phyloP scores from a whole-genome alignment of 1,139 yeast genomes.

The Taiozyma sp. region DNA sequence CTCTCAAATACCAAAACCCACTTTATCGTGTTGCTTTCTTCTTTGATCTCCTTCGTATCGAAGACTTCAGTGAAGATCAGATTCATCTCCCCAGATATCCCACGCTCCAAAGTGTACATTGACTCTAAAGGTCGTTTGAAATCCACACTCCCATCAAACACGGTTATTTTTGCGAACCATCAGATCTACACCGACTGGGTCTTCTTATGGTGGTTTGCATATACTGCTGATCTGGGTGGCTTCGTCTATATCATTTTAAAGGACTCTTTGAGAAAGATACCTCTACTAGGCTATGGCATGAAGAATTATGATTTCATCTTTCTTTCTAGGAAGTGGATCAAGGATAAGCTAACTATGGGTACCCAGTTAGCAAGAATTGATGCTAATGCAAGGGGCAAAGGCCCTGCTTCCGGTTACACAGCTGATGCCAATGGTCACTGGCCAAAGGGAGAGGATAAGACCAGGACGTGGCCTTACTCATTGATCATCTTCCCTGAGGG shows the following conservation, averaged over 20 bases:
- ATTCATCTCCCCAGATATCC: conserved; percentile 32
- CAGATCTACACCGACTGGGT: conserved; percentile 96
- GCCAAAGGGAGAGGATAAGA: conserved; percentile 34
- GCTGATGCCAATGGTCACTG: conserved; percentile 26
- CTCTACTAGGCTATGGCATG: conserved; percentile 89
- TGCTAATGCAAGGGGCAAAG: conserved; percentile 41
- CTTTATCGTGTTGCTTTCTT: conserved; percentile 44
- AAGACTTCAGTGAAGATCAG: conserved; percentile 34
- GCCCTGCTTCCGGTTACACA: conserved; percentile 46
- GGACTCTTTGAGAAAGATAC: conserved; percentile 69
- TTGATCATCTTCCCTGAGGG: conserved; percentile 91
- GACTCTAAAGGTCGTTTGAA: conserved; percentile 27
- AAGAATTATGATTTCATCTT: conserved; percentile 72
- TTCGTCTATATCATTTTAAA: conserved; percentile 70
- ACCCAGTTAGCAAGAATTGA: conserved; percentile 52
- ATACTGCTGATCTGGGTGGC: conserved; percentile 61
- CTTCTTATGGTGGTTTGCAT: conserved; percentile 83
- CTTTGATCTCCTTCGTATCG: conserved; percentile 38
- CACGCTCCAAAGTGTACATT: conserved; percentile 22
- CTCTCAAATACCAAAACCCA: conserved; percentile 45
- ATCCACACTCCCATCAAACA: conserved; percentile 37
- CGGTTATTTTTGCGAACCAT: conserved; percentile 77
- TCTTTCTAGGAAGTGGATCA: conserved; percentile 79
- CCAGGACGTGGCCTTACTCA: conserved; percentile 39
- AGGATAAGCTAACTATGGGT: conserved; percentile 61